Evolutionary conservation across 176 grass and related monocot genomes (phyloP).

Genomic region (Phragmites australis): DNA sequence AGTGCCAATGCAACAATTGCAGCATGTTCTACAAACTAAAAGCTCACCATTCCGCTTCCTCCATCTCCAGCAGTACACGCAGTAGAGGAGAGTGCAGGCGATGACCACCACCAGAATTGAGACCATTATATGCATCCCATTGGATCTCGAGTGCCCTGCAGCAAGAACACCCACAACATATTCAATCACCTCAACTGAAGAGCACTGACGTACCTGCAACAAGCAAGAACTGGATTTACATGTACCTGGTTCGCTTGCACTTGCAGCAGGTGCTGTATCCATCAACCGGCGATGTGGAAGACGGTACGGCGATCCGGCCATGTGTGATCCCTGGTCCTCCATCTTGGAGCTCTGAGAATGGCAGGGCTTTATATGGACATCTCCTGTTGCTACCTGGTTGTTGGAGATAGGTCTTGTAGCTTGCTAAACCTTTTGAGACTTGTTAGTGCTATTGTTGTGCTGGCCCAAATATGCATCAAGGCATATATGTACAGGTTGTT

Average conservation of each 20-base stretch:
- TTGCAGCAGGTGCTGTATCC: background rate
- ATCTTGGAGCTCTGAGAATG: constrained; percentile 8
- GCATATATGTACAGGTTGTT: constrained; percentile 26
- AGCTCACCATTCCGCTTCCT: constrained; percentile 86
- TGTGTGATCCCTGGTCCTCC: background rate
- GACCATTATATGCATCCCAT: constrained; percentile 68
- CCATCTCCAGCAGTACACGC: constrained; percentile 95
- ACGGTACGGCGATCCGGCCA: constrained; percentile 21
- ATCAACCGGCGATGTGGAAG: constrained; percentile 49
- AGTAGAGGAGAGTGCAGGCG: constrained; percentile 61
- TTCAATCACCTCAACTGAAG: background rate
- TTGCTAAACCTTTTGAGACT: constrained; percentile 12
- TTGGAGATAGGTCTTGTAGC: constrained; percentile 23
- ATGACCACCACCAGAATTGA: constrained; percentile 75
- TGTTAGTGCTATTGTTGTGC: constrained; percentile 34
- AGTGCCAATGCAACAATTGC: background rate
- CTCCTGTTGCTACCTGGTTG: constrained; percentile 24
- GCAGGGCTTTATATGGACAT: background rate
- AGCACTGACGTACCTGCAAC: background rate
- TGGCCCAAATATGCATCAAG: constrained; percentile 20
- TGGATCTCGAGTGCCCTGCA: constrained; percentile 46
- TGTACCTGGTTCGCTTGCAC: constrained; percentile 4
- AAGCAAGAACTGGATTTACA: background rate
- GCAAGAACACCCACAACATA: background rate
- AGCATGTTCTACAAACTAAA: background rate